Evolutionary conservation across 352 stramenopile genomes (phyloP).

Genomic region (Pythium chondricola): DNA sequence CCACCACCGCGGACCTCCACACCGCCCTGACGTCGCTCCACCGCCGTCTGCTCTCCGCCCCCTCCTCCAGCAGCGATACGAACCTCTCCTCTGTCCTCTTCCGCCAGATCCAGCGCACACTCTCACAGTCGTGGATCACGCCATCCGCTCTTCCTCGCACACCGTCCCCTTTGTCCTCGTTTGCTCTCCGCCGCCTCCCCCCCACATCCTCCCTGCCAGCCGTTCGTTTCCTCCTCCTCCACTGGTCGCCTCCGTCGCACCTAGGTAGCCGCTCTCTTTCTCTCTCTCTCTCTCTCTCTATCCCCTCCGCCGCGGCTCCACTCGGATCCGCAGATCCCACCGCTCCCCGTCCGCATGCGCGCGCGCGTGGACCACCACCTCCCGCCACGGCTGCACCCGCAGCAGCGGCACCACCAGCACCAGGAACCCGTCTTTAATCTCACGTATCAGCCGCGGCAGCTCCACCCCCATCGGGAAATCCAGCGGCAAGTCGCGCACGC

Average conservation of each 20-base stretch:
- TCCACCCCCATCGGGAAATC: conserved; percentile 66
- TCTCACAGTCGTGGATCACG: background rate
- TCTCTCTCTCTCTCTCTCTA: background rate
- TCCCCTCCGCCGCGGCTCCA: conserved; percentile 24
- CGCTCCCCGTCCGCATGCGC: conserved; percentile 50
- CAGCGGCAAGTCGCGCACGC: conserved; percentile 26
- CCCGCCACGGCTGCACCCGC: conserved; percentile 51
- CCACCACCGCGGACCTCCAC: background rate
- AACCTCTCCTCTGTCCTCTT: background rate
- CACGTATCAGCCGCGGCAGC: conserved; percentile 49
- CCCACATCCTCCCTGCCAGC: too few species aligned
- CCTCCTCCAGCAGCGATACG: background rate
- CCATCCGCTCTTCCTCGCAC: background rate
- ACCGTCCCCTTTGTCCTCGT: background rate
- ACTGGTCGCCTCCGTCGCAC: background rate
- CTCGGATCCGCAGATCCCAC: conserved; percentile 63
- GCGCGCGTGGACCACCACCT: conserved; percentile 59
- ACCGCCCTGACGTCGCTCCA: background rate
- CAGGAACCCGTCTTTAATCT: conserved; percentile 75
- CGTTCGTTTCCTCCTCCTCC: background rate
- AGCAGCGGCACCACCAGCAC: conserved; percentile 75
- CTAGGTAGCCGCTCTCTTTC: background rate
- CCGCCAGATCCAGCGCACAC: background rate
- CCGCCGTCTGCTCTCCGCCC: background rate
- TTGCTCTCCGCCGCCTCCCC: background rate